A percentile compares a stretch with the other conserved stretches of the same genome.
Conservation (phyloP, 2,329 filamentous ascomycete genomes). For the Xylaria sp. region DNA sequence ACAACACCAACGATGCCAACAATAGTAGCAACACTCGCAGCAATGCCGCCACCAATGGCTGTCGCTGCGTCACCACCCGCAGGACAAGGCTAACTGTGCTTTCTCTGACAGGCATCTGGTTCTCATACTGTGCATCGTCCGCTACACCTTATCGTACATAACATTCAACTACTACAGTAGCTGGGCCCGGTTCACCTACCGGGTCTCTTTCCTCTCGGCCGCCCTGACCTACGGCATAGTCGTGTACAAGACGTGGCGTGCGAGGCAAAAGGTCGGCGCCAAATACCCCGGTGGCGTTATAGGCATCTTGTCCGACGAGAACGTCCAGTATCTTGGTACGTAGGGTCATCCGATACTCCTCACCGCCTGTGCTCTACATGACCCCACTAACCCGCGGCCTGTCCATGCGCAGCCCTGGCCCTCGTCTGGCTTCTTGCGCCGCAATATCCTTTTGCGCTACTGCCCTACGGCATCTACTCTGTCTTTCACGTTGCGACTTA, state of each 20-base stretch:
- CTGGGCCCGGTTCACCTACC: constrained; percentile 86
- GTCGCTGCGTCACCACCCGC: background rate
- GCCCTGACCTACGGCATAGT: constrained; percentile 96
- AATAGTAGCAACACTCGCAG: background rate
- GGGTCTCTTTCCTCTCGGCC: constrained; percentile 87
- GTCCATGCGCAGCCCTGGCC: constrained; percentile 72
- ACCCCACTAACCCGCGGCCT: constrained; percentile 30
- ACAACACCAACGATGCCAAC: no score
- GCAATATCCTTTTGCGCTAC: constrained; percentile 88
- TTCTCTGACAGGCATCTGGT: constrained; percentile 75
- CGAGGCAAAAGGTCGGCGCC: constrained; percentile 78
- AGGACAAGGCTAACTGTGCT: constrained; percentile 18
- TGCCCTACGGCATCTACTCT: constrained; percentile 96
- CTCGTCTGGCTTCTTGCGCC: constrained; percentile 93
- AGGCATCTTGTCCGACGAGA: constrained; percentile 84
- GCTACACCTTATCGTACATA: constrained; percentile 87
- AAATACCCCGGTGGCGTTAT: constrained; percentile 69
- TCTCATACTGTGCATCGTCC: constrained; percentile 82
- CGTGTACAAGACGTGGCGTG: constrained; percentile 96
- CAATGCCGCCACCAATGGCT: background rate
- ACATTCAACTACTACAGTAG: constrained; percentile 86
- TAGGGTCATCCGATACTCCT: constrained; percentile 35
- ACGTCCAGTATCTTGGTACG: constrained; percentile 96
- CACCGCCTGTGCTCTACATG: constrained; percentile 27
- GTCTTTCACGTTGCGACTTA: constrained; percentile 99